phyloP scores from a whole-genome alignment of 202 grass and related monocot genomes.

The Setaria italica region DNA sequence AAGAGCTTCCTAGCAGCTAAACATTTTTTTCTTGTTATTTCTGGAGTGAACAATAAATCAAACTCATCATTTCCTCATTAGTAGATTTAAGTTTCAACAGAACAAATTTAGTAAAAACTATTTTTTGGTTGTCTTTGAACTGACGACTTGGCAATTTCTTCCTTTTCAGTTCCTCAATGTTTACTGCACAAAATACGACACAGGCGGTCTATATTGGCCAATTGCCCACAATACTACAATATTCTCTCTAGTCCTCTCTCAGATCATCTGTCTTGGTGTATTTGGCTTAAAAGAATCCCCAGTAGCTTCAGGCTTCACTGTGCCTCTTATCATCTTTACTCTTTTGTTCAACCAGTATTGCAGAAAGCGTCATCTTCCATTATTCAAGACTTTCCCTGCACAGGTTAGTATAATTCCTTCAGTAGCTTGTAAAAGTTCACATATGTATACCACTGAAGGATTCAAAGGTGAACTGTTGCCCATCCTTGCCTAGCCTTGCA shows the following conservation, averaged over 20 bases:
- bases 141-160: constrained; percentile 34
- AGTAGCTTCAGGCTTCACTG: constrained; percentile 74
- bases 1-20: not conserved
- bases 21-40: not conserved
- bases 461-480: not conserved
- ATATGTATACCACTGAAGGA: not conserved
- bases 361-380: constrained; percentile 67
- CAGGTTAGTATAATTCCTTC: constrained; percentile 63
- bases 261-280: constrained; percentile 88
- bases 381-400: constrained; percentile 77
- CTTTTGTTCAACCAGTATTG: constrained; percentile 92
- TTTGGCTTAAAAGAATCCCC: constrained; percentile 84
- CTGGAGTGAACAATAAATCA: not conserved
- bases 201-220: constrained; percentile 84
- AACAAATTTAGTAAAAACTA: not conserved
- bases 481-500: not conserved
- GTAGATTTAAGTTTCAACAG: constrained; percentile 12
- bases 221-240: constrained; percentile 86
- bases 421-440: not conserved
- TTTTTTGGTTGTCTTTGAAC: constrained; percentile 2
- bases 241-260: constrained; percentile 81
- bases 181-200: constrained; percentile 88
- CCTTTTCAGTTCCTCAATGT: constrained; percentile 86
- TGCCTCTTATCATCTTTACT: constrained; percentile 80
- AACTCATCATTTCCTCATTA: not conserved